Conservation (phyloP, 192 early-diverging fungal species). For the Backusella circina region DNA sequence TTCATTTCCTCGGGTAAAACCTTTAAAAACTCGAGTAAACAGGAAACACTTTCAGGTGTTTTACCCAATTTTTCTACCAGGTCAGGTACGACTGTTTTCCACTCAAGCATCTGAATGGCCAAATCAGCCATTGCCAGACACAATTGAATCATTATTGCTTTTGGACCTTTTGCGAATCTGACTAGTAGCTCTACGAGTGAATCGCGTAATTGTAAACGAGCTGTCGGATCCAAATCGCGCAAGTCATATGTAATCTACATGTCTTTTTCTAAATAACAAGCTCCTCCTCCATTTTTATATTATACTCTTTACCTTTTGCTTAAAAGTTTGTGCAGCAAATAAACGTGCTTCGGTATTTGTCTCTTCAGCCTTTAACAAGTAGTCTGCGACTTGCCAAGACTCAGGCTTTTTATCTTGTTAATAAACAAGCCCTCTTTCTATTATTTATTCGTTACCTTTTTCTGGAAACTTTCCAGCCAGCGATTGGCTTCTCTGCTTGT, state of each 20-base stretch:
- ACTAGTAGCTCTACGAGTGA: conserved; percentile 71
- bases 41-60: conserved; percentile 54
- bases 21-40: conserved; percentile 78
- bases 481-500: conserved; percentile 58
- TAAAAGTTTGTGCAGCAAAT: conserved; percentile 93
- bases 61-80: conserved; percentile 68
- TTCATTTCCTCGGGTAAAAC: conserved; percentile 87
- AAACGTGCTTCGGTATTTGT: conserved; percentile 59
- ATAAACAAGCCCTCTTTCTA: background rate
- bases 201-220: conserved; percentile 67
- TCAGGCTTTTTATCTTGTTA: conserved; percentile 44
- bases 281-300: background rate
- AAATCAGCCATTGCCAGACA: conserved; percentile 81
- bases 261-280: background rate
- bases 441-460: conserved; percentile 53
- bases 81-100: conserved; percentile 77
- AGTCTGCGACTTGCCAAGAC: conserved; percentile 83
- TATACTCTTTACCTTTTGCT: conserved; percentile 68
- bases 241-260: conserved; percentile 76
- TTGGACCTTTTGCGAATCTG: conserved; percentile 50
- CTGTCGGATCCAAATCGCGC: conserved; percentile 63
- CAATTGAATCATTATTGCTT: conserved; percentile 74
- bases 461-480: conserved; percentile 87
- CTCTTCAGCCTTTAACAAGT: conserved; percentile 57
- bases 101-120: conserved; percentile 74